Base-by-base conservation (phyloP, 768 basidiomycete species). In the Phaeolepiota aurea region DNA sequence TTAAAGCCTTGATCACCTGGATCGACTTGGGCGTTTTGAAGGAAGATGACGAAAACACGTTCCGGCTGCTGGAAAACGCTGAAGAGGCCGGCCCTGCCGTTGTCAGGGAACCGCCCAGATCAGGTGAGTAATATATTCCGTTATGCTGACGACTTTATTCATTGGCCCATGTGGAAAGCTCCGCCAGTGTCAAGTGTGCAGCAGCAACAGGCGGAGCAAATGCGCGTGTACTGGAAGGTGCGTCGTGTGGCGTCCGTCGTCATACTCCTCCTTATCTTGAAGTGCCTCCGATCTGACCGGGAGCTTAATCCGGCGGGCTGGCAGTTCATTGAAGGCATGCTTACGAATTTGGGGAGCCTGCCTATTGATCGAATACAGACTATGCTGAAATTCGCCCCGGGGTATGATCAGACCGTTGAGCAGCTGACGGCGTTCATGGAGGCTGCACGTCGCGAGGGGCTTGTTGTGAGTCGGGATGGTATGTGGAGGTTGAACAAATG, bases 271-370 rank as follows among this genome's bases (percentile, higher is more conserved):
- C 25, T 36, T 45, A 28, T 37, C 41, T 5, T 45, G 37, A 32
- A 20, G 34, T 32, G 49, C 44, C 36, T 39, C 40, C 25, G n/a
- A 7, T 28, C 25, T 28, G 25, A 28, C 25, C 25, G 18, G 33
- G 15, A 35, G 7, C 9, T 15, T 40, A 13, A 40, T 28, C 20
- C 14, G 20, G 16, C 4, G 11, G 14, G 20, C 15, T 5, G 37
- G 3, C 45, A 89, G 85, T 93, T 84, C 61, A 86, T 93, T 45
- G 82, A 88, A 60, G 89, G 87, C 20, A 90, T 91, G 84, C 79
- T 96, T 43, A 90, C 79, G 40, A 93, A 91, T 56, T 65, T 97
- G 32, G 86, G 85, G 7, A 57, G 76, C 2, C 68, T 92, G 12
- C 72, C 83, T 1, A 53, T 87, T 32, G 83, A 87, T 45, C 75